Conservation (phyloP, 2,329 filamentous ascomycete species). For the Diaporthe sp. region DNA sequence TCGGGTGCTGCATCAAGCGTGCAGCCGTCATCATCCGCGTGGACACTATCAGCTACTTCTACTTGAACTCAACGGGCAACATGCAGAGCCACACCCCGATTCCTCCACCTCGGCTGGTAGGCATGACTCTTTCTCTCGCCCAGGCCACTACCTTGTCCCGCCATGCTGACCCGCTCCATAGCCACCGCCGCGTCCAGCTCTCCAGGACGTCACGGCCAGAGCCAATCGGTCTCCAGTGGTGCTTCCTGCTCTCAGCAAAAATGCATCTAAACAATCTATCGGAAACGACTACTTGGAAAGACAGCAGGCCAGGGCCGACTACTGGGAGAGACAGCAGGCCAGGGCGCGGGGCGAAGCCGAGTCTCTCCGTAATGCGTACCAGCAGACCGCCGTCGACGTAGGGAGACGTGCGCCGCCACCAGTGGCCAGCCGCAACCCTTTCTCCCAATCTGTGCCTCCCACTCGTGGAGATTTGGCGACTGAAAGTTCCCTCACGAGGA, state of each 20-base stretch:
- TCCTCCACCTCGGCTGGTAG: conserved; percentile 22
- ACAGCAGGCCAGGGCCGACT: not conserved
- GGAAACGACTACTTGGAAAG: not conserved
- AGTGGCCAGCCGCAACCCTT: not conserved
- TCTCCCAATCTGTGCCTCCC: not conserved
- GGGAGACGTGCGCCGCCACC: not conserved
- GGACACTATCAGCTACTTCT: not conserved
- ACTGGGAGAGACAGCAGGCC: not conserved
- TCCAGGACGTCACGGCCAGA: conserved; percentile 50
- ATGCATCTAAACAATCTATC: not conserved
- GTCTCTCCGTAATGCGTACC: not conserved
- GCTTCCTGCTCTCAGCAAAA: conserved; percentile 34
- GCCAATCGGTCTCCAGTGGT: conserved; percentile 47
- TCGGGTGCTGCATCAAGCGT: not conserved
- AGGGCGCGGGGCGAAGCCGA: not conserved
- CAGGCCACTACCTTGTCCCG: not conserved
- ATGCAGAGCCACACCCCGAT: conserved; percentile 21
- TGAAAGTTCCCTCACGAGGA: not conserved
- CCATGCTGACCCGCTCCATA: conserved; percentile 3
- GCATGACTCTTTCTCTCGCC: not conserved
- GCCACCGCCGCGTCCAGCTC: conserved; percentile 34
- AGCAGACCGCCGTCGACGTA: not conserved
- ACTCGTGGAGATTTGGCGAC: not conserved
- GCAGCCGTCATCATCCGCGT: not conserved
- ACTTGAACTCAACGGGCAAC: not conserved